Evolutionary conservation across 169 alveolate genomes (phyloP), one percentile per base, ranked within the genome.

Genomic region (Eimeria tenella): DNA sequence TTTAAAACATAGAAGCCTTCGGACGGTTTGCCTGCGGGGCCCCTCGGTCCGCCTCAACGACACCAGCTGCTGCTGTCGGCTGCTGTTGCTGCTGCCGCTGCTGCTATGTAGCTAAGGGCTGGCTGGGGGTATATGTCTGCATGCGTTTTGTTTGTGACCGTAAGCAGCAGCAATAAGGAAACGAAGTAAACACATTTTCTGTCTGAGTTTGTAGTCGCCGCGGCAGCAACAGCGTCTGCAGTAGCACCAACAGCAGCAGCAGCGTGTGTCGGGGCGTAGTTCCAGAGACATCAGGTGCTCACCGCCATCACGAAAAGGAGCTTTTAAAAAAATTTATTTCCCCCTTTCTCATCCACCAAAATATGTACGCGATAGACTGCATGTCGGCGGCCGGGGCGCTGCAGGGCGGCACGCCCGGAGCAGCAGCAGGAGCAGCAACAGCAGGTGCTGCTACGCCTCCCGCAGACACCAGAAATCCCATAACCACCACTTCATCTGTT

Each of bases 401-500:
- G 79, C 21, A 68, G 42, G 50, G 42, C n/a, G 42, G 79, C 11
- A 23, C 50, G 50, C 79, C 68, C 19, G 42, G 42, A 9, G 79
- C 79, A 21, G 79, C 21, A 68, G 42, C 21, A n/a, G 21, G 50
- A 68, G n/a, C 79, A 15, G 79, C 79, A 23, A 3, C 3, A n/a
- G 79, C 15, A n/a, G 42, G 50, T 15, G n/a, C 79, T n/a, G 49
- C 79, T 8, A 5, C 62, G 9, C 11, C 74, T 5, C 91, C 91
- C 21, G n/a, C 50, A 56, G 91, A 83, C 60, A 83, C 91, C 7
- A 56, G 56, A 7, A 53, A 31, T 31, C 91, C 91, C 10, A 62
- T 83, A 50, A 70, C 58, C 25, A 83, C 91, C 17, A 83, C 91
- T 15, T 83, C 91, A 6, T 83, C 91, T 10, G 91, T 83, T 31